Percentiles rank a stretch among this genome's conserved stretches.
These are phyloP conservation scores for Plenodomus biglobosus DNA, from an alignment of 2,329 filamentous ascomycete species.

Conservation along the genomic window DNA sequence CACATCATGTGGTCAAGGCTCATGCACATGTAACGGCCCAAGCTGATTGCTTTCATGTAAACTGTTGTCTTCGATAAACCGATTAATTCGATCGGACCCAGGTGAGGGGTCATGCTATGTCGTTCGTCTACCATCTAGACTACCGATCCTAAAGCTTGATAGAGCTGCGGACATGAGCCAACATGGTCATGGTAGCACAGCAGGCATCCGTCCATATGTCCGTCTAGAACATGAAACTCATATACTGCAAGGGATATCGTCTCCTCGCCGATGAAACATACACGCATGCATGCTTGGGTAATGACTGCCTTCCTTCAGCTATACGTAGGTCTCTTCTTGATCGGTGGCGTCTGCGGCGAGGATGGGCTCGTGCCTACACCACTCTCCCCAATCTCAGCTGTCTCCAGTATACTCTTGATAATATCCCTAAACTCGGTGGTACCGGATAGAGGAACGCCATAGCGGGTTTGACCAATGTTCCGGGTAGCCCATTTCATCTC, in stretches of 20 bases:
- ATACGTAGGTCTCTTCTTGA: slow-evolving; percentile 4
- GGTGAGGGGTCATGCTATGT: background rate
- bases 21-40: background rate
- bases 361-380: background rate
- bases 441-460: slow-evolving; percentile 1
- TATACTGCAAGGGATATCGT: background rate
- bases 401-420: slow-evolving; percentile 22
- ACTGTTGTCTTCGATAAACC: background rate
- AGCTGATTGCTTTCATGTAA: background rate
- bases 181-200: background rate
- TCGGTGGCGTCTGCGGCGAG: background rate
- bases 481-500: slow-evolving; percentile 24
- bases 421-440: slow-evolving; percentile 21
- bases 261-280: background rate
- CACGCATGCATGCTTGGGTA: background rate
- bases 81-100: background rate
- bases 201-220: background rate
- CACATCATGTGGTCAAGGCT: background rate
- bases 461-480: background rate
- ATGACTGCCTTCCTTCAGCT: background rate
- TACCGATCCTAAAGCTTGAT: background rate
- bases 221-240: background rate
- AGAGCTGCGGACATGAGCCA: background rate
- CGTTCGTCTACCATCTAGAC: background rate
- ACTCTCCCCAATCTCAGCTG: slow-evolving; percentile 10